A percentile compares a stretch with the other conserved stretches of the same genome.
These are phyloP conservation scores for Yamadazyma kitorensis DNA, from an alignment of 805 yeast species.

Conservation along the genomic window DNA sequence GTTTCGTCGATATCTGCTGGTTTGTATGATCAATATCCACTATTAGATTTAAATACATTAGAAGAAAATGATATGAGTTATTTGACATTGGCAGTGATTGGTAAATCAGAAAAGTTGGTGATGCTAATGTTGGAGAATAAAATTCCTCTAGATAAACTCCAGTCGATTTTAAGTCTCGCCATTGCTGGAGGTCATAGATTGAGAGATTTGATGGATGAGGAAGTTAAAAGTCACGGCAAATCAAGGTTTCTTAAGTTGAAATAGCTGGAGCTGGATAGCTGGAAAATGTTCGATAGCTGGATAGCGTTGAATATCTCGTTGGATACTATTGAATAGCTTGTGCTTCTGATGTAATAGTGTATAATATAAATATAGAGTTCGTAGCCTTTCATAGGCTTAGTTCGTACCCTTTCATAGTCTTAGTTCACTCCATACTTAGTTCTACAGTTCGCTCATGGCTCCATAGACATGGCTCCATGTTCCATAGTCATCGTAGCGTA, in stretches of 20 bases:
- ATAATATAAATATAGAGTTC: too few relatives aligned
- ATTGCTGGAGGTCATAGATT: conserved; percentile 84
- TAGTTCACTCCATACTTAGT: too few relatives aligned
- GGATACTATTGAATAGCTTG: too few relatives aligned
- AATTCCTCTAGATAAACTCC: conserved; percentile 78
- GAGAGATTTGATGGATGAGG: conserved; percentile 81
- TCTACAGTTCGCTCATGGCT: too few relatives aligned
- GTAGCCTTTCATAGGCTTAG: too few relatives aligned
- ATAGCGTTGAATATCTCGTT: too few relatives aligned
- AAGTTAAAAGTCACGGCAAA: conserved; percentile 74
- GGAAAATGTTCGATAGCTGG: too few relatives aligned
- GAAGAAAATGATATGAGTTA: conserved; percentile 84
- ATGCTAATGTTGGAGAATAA: conserved; percentile 77
- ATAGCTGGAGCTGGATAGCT: too few relatives aligned
- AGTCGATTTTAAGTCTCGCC: conserved; percentile 73
- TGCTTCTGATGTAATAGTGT: too few relatives aligned
- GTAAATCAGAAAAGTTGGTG: conserved; percentile 76
- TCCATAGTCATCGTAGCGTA: too few relatives aligned
- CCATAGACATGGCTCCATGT: too few relatives aligned
- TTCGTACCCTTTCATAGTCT: too few relatives aligned
- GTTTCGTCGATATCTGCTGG: conserved; percentile 82
- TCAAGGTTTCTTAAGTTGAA: conserved; percentile 3
- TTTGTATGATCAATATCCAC: conserved; percentile 66
- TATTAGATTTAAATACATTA: conserved; percentile 75
- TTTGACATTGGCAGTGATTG: conserved; percentile 81